Evolutionary conservation across 257 asterid species (phyloP).

Genomic region (Hygrophila difformis): DNA sequence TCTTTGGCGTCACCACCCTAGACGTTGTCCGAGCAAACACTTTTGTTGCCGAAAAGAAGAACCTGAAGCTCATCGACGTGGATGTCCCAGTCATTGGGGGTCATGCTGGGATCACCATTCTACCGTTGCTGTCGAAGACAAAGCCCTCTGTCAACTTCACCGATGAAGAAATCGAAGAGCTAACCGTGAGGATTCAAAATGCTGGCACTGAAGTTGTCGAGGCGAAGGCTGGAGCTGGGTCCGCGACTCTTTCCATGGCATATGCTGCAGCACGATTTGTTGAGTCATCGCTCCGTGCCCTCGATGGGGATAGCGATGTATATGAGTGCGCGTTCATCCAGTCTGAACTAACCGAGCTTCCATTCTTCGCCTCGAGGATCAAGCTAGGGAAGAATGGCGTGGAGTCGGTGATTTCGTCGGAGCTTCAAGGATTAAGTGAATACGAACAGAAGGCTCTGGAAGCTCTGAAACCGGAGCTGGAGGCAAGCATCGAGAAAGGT

Average conservation of each 20-base stretch:
- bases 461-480: constrained; percentile 57
- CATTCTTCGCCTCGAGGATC: constrained; percentile 63
- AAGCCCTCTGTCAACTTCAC: constrained; percentile 53
- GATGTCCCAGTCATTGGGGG: constrained; percentile 81
- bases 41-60: constrained; percentile 62
- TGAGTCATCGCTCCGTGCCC: constrained; percentile 68
- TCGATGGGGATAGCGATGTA: constrained; percentile 55
- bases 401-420: constrained; percentile 52
- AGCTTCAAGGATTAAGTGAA: constrained; percentile 50
- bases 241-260: constrained; percentile 75
- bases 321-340: constrained; percentile 54
- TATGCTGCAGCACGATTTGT: constrained; percentile 68
- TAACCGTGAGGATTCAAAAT: constrained; percentile 70
- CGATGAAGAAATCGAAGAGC: constrained; percentile 56
- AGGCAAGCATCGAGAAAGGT: constrained; percentile 63
- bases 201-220: constrained; percentile 77
- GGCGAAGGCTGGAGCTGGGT: constrained; percentile 79
- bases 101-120: constrained; percentile 70
- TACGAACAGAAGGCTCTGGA: constrained; percentile 58
- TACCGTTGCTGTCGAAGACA: constrained; percentile 69
- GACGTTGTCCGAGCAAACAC: constrained; percentile 83
- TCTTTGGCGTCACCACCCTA: constrained; percentile 59
- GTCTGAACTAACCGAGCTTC: constrained; percentile 53
- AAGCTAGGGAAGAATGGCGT: constrained; percentile 56
- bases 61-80: constrained; percentile 52